phyloP scores from a whole-genome alignment of 2,329 filamentous ascomycete species.

The Nigrograna mackinnonii region DNA sequence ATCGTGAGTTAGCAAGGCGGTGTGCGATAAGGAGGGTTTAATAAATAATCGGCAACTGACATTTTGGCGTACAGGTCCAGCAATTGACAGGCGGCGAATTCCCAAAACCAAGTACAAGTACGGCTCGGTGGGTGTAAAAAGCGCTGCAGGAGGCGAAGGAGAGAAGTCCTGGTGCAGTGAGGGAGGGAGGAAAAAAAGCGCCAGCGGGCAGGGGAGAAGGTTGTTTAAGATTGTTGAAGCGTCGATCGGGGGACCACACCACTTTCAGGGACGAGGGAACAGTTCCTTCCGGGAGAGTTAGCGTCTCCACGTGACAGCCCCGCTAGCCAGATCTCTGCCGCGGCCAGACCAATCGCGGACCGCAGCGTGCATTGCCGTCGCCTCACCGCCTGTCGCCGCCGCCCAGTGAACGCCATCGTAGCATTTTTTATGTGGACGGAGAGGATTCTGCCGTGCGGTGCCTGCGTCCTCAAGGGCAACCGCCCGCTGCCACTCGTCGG shows the following conservation, averaged over 20 bases:
- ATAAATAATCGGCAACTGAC: constrained; percentile 1
- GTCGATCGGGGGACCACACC: constrained; percentile 3
- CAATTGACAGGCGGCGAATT: background rate
- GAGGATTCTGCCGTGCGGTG: background rate
- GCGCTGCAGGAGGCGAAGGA: background rate
- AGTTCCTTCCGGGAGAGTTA: constrained; percentile 5
- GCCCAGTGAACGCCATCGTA: background rate
- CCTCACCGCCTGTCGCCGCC: background rate
- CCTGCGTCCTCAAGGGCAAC: background rate
- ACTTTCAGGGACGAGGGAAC: constrained; percentile 7
- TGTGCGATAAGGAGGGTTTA: constrained; percentile 1
- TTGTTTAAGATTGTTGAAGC: constrained; percentile 2
- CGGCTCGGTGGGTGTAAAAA: background rate
- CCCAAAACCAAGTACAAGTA: background rate
- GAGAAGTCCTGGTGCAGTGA: background rate
- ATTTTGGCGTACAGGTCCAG: background rate
- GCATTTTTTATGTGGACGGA: background rate
- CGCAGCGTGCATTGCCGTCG: background rate
- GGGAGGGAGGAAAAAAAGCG: constrained; percentile 1
- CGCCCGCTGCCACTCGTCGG: background rate
- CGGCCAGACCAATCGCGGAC: background rate
- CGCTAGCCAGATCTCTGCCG: background rate
- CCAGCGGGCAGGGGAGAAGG: background rate
- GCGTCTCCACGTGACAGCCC: no score
- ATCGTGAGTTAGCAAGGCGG: constrained; percentile 15